Base-by-base conservation (phyloP, 192 early-diverging fungal genomes). In the Phlyctochytrium bullatum region DNA sequence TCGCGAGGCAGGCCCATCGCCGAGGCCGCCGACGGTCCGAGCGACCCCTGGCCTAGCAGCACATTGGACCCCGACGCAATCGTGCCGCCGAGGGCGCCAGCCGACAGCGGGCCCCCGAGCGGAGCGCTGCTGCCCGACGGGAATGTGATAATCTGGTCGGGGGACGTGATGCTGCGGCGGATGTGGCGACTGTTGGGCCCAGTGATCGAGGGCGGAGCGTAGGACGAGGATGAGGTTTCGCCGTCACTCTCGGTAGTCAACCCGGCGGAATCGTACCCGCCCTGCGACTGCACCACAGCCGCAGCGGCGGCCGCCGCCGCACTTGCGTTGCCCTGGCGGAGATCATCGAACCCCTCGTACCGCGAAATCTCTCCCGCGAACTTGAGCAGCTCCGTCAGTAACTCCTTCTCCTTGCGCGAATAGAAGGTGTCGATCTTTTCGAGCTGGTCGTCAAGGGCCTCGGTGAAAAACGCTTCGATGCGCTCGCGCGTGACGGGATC, bases 361-460 rank as follows among this genome's bases (percentile, higher is more conserved):
- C 66, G 34, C 23, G 72, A 74, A 50, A 88, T 69, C 59, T 91
- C 90, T 12, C 58, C 36, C n/a, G 78, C 62, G 3, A 96, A 59
- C 0, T 68, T 78, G 16, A 91, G 77, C n/a, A 92, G 82, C 64
- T 90, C 81, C 32, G 73, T 68, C 63, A 88, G 81, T 24, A 95
- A 78, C 72, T 93, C 91, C 0, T 78, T 79, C 66, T 96, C 93
- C 69, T 95, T 94, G 58, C 84, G 84, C 20, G 75, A 68, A 76
- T 98, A 98, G 66, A 96, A 96, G 32, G 73, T 71, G 34, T 83
- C 81, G 63, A 98, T 92, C 71, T 93, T 93, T 59, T 83, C 81
- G 33, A 98, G 83, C 61, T 96, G 91, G 61, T 84, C 84, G 70
- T 96, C 92, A 4, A 98, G 83, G 1, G 90, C 84, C 3, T 84